Conservation (phyloP, 116 monocot species). For the Trichopus zeylanicus region DNA sequence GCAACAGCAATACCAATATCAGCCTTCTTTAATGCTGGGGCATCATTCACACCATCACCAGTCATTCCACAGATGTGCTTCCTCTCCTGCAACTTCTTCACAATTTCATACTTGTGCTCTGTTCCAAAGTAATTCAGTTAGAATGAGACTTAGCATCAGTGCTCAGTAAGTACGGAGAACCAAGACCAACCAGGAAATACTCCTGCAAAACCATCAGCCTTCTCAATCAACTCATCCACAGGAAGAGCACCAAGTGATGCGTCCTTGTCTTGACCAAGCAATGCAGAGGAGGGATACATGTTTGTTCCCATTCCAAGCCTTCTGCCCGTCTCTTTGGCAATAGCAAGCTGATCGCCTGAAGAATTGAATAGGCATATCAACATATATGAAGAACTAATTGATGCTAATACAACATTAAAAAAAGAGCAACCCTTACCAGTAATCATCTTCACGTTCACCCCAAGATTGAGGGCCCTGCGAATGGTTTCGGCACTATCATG, state of each 20-base stretch:
- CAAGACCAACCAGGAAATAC: conserved; percentile 32
- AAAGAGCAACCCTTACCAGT: conserved; percentile 32
- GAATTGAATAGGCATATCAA: neutral
- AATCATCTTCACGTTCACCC: conserved; percentile 83
- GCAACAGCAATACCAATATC: conserved; percentile 39
- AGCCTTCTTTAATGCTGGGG: conserved; percentile 31
- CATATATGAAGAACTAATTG: neutral
- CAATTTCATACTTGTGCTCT: conserved; percentile 46
- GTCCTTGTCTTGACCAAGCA: conserved; percentile 57
- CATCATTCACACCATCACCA: conserved; percentile 33
- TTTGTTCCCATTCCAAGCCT: conserved; percentile 72
- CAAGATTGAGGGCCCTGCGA: conserved; percentile 63
- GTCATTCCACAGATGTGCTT: conserved; percentile 35
- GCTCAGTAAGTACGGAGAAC: neutral
- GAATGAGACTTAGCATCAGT: neutral
- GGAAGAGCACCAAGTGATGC: conserved; percentile 37
- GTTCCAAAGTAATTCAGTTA: neutral
- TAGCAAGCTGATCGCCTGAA: conserved; percentile 61
- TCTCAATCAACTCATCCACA: conserved; percentile 61
- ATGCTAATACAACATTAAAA: neutral
- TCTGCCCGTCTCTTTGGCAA: conserved; percentile 62
- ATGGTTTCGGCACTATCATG: conserved; percentile 85
- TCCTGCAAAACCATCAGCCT: conserved; percentile 63
- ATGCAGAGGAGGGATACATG: conserved; percentile 64
- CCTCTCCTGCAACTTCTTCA: conserved; percentile 29